Evolutionary conservation across 148 eudicot genomes (phyloP).

Genomic region (Nyssa sinensis): DNA sequence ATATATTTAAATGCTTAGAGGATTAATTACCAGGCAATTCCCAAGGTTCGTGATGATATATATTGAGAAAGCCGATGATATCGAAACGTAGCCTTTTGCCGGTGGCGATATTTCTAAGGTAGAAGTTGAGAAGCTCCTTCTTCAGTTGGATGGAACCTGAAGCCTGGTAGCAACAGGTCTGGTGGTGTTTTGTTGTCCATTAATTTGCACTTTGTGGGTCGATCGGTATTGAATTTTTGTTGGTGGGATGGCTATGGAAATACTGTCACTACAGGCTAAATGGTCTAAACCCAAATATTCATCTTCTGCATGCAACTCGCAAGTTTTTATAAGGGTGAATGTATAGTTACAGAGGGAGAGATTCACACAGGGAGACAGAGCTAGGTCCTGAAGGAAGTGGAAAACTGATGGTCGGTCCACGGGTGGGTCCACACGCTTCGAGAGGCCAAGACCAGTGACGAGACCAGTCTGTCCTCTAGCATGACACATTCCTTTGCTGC

Average conservation of each 20-base stretch:
- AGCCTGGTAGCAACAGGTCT: not conserved
- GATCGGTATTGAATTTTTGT: not conserved
- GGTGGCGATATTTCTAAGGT: not conserved
- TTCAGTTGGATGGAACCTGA: not conserved
- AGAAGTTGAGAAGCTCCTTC: slow-evolving; percentile 4
- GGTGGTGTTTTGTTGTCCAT: not conserved
- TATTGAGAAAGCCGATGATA: not conserved
- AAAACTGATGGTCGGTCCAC: not conserved
- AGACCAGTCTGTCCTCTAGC: not conserved
- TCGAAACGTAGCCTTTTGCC: not conserved
- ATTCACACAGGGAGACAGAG: slow-evolving; percentile 6
- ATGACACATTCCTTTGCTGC: not conserved
- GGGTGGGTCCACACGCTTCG: slow-evolving; percentile 9
- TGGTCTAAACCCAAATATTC: too few relatives aligned
- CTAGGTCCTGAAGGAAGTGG: not conserved
- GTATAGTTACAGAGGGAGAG: not conserved
- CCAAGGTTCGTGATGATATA: not conserved
- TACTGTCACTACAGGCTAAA: too few relatives aligned
- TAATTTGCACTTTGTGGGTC: not conserved
- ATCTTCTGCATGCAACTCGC: not conserved
- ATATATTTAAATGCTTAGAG: not conserved
- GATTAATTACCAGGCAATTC: not conserved
- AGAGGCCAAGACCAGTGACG: not conserved
- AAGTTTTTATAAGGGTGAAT: not conserved
- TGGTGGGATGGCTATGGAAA: not conserved